Conservation (phyloP, 108 stramenopile genomes). For the Cyclotella kingstonii region DNA sequence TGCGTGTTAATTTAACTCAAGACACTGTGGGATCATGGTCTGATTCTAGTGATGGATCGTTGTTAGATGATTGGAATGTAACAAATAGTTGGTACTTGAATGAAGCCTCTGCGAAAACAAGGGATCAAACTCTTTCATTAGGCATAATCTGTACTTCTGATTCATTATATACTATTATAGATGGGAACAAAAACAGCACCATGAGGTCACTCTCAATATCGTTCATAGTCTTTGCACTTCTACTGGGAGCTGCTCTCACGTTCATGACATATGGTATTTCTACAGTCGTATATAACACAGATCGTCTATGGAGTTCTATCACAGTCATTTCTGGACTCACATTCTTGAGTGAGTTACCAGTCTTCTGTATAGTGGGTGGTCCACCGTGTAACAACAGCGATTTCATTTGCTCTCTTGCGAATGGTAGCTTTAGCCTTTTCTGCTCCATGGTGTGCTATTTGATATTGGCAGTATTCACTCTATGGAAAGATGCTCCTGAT, state of each 20-base stretch:
- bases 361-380: constrained; percentile 23
- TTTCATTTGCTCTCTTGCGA: constrained; percentile 10
- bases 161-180: background rate
- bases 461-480: constrained; percentile 16
- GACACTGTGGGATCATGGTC: too few species aligned
- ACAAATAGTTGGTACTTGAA: constrained; percentile 8
- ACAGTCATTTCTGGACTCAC: constrained; percentile 5
- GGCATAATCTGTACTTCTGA: constrained; percentile 12
- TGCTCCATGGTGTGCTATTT: constrained; percentile 17
- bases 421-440: constrained; percentile 26
- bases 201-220: constrained; percentile 12
- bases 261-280: constrained; percentile 14
- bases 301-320: constrained; percentile 22
- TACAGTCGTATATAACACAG: constrained; percentile 12
- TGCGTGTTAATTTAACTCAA: background rate
- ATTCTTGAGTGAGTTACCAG: constrained; percentile 21
- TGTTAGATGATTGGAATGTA: background rate
- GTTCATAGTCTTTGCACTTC: constrained; percentile 14
- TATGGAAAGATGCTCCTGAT: constrained; percentile 34
- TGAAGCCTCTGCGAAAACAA: background rate
- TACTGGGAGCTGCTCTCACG: constrained; percentile 1
- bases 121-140: constrained; percentile 3
- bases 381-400: constrained; percentile 7
- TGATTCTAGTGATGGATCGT: background rate
- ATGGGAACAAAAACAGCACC: background rate